Base-by-base conservation (phyloP, 163 green algal genomes). In the Scenedesmus sp. region DNA sequence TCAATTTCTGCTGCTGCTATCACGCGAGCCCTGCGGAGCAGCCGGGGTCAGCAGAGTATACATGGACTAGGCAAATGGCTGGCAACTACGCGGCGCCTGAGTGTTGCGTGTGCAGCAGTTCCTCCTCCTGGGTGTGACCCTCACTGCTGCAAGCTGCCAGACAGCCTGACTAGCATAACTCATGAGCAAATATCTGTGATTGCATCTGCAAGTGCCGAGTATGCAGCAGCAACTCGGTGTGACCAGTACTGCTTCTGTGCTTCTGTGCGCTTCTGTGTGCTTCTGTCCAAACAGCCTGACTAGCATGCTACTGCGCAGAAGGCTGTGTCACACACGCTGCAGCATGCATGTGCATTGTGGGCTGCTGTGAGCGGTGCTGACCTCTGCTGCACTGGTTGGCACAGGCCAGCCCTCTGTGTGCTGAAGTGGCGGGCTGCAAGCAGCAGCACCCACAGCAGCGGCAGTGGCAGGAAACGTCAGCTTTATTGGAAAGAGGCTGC, bases 1-100 rank as follows among this genome's bases (percentile, higher is more conserved):
- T 99, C 97, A 18, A 99, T 93, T 60, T 95, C 93, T 46, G 90
- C 90, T 74, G 76, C 90, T 83, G 90, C 76, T 12, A 84, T 55
- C 0, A 93, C 90, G 18, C 67, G 89, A 83, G 56, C 23, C 89
- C 89, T 92, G 89, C 34, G 34, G 34, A 46, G 34, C 81, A 88
- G 20, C 13, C 34, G 46, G 8, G 18, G 16, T 3, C 55, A 86
- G 54, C 74, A 82, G 8, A 4, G 52, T 6, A 81, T 1, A 54
- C 20, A 81, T 54, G 3, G 6, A 70, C 4, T 16, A 23, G 62
- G 18, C 62, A 3, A 0, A 23, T 13, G 18, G 9, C 4, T 23
- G 2, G 62, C 66, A 46, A 46, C 34, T 46, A 46, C 34, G 34
- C 34, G 34, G 34, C 34, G 34, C 34, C 34, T 46, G 34, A 46